Base-by-base conservation (phyloP, 202 grass and related monocot genomes). In the Dendrocalamus latiflorus region DNA sequence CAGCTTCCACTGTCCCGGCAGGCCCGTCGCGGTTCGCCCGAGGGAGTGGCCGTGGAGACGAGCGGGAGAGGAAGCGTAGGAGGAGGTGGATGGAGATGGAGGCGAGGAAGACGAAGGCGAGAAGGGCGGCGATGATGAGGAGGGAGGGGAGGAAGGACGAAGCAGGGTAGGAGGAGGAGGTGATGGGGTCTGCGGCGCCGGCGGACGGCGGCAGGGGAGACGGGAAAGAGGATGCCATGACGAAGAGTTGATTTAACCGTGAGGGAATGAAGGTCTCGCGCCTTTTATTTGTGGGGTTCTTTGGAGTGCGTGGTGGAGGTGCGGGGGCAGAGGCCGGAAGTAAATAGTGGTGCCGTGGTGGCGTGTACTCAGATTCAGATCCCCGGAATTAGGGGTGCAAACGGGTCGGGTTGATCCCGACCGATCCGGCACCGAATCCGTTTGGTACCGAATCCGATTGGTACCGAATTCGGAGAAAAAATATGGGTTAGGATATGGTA, bases 11-110 rank as follows among this genome's bases (percentile, higher is more conserved):
- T 13, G 70, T n/a, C 49, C 33, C 72, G 4, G 74, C 41, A 21
- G 71, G 58, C 6, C 1, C 66, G 41, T 72, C 25, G 12, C 36
- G 62, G 39, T 65, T 22, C 22, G 78, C 58, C 41, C 21, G 64
- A 0, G 93, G 72, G 15, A 68, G 68, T 34, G 86, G 10, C 3
- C 68, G 50, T 37, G 83, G 11, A 1, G 89, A 41, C n/a, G 89
- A 65, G 59, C 77, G 81, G 66, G 89, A 81, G 72, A 91, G 82
- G 53, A 80, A 72, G n/a, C 89, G 87, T 65, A 94, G 85, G 25
- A 94, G 47, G 61, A 83, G 71, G 56, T 92, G 87, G 86, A 95
- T 95, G 85, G 85, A 85, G 75, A 89, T 2, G 20, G 81, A 94
- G 36, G 91, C 85, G 48, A 94, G 49, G 86, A 89, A 25, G 53